Base-by-base conservation (phyloP, 1,284 basidiomycete species). In the Moesziomyces aphidis region DNA sequence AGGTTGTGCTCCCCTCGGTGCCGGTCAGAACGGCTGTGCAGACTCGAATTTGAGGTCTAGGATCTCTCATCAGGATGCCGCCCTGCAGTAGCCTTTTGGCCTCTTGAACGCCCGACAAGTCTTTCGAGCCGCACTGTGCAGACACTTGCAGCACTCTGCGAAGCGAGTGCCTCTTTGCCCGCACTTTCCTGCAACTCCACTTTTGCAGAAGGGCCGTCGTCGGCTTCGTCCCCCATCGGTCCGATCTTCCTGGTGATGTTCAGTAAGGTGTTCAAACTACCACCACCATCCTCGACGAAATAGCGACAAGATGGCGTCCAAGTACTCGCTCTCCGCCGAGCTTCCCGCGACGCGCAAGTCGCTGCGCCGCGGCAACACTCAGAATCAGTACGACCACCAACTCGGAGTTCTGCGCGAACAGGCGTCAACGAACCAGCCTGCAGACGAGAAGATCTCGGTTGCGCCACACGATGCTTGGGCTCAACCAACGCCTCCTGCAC, bases 321-420 rank as follows among this genome's bases (percentile, higher is more conserved):
- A 51, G n/a, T 74, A 69, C 51, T 61, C 66, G n/a, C 59, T 69
- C 45, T 54, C 49, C 43, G 71, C 71, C 23, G 61, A 61, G 54
- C 50, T 74, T 7, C 71, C 71, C 1, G 66, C 71, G 5, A 74
- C 71, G n/a, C 66, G 71, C 61, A 74, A 74, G 48, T 69, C 61
- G n/a, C 22, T 74, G 11, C 61, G 43, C 15, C 68, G 61, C 15
- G 42, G 50, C 17, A 48, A 55, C 17, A 9, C 60, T 9, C 19
- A 6, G 15, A 21, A 5, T 17, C 17, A 34, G 34, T 13, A 23
- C 49, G 8, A 45, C 21, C 21, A 11, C 22, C n/a, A 23, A n/a
- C 23, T 39, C 15, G 24, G 31, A 34, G 31, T 34, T 13, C 31
- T 45, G 28, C 24, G 8, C 11, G 23, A 45, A 15, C 54, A 34